These are phyloP conservation scores for Fusarium domesticum DNA, from an alignment of 2,329 filamentous ascomycete species.

Conservation along the genomic window DNA sequence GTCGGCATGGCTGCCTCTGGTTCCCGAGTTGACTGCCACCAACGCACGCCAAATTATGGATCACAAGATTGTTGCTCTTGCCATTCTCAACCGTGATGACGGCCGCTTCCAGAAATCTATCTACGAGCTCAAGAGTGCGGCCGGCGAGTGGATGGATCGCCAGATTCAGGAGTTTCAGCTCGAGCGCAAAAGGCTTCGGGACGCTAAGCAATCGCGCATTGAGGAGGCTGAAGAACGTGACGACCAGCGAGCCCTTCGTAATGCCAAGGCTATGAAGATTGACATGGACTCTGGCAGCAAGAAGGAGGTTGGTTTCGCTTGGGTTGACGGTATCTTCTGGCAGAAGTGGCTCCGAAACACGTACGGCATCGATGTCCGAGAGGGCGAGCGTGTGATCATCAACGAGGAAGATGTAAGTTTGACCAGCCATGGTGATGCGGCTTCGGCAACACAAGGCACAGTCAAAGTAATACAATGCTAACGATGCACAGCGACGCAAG, in stretches of 20 bases:
- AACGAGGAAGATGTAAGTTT: constrained; percentile 92
- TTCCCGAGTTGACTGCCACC: constrained; percentile 85
- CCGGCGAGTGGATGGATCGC: constrained; percentile 97
- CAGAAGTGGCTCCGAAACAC: constrained; percentile 95
- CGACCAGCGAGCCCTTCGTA: constrained; percentile 80
- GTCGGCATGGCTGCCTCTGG: constrained; percentile 91
- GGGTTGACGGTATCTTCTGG: constrained; percentile 97
- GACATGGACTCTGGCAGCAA: constrained; percentile 84
- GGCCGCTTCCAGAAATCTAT: constrained; percentile 76
- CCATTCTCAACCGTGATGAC: constrained; percentile 74
- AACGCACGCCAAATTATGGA: constrained; percentile 96
- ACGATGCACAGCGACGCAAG: constrained; percentile 66
- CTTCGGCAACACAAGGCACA: too few relatives aligned
- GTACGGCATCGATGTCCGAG: constrained; percentile 83
- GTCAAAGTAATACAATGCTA: constrained; percentile 26
- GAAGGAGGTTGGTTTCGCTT: constrained; percentile 91
- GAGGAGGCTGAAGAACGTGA: constrained; percentile 94
- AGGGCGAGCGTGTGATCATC: constrained; percentile 90
- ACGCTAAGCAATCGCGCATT: constrained; percentile 91
- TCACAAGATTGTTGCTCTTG: constrained; percentile 89
- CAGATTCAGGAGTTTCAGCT: constrained; percentile 88
- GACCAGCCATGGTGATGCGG: too few relatives aligned
- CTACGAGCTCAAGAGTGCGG: constrained; percentile 91
- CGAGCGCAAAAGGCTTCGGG: constrained; percentile 87
- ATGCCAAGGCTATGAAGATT: constrained; percentile 87